Base-by-base conservation (phyloP, 768 basidiomycete genomes). In the Suillus subalutaceus region DNA sequence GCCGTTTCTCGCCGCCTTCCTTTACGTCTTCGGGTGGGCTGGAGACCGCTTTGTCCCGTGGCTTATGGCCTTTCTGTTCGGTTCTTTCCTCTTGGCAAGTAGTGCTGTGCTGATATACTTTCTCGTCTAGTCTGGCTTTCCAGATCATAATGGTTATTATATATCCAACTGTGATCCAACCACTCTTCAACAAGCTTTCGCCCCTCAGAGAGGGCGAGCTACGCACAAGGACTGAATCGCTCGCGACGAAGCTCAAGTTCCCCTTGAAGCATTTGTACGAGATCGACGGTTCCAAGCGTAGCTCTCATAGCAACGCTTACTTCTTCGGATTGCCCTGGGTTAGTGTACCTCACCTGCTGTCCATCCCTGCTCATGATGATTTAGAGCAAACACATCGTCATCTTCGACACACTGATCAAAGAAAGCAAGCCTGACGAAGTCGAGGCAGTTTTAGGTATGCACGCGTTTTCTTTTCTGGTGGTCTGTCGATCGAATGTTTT, bases 281-380 rank as follows among this genome's bases (percentile, higher is more conserved):
- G 76, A 98, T 99, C 70, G 96, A 99, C 74, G 97, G 97, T 37
- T 95, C 92, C 43, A 97, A 97, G 81, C 88, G 97, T 58, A 94
- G 91, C 78, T 91, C 93, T 3, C 97, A 99, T 79, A 92, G 90
- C 71, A 98, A 98, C 70, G 96, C 96, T n/a, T 99, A 97, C 81
- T 98, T 98, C 84, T 98, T 95, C 69, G 97, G 97, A 66, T 85
- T 98, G 15, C 97, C 96, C 1, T 96, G 95, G 91, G 94, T 93
- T 60, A 50, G 83, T 79, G 0, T 10, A 52, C 40, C 15, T 32
- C 30, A 6, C 32, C 44, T 63, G 52, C 63, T 26, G 46, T n/a
- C 2, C 56, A 38, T 23, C 18, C 20, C 30, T 40, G n/a, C 40
- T 12, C 20, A 50, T 40, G 38, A 5, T 18, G 1, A 20, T 48